These are phyloP conservation scores for Colletotrichum eremochloae DNA, from an alignment of 2,329 filamentous ascomycete genomes.

Conservation along the genomic window DNA sequence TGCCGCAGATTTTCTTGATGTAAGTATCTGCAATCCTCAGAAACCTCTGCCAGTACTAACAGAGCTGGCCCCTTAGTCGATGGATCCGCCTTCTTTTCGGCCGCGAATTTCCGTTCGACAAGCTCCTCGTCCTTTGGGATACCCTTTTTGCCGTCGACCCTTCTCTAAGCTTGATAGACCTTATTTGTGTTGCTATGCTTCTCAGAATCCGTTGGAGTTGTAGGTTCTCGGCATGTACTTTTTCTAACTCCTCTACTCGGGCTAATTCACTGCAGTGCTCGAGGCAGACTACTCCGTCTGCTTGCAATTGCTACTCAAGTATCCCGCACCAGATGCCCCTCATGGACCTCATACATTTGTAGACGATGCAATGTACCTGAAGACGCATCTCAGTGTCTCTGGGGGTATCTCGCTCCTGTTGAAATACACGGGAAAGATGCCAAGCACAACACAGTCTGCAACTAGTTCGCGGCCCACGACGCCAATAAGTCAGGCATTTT, in stretches of 20 bases:
- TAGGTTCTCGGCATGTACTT: constrained; percentile 60
- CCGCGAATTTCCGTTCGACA: constrained; percentile 90
- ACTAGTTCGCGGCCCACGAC: constrained; percentile 43
- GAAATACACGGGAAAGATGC: constrained; percentile 76
- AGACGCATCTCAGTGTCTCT: constrained; percentile 71
- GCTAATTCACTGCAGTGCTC: constrained; percentile 68
- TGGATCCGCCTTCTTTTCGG: constrained; percentile 96
- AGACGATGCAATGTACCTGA: constrained; percentile 84
- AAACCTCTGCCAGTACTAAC: constrained; percentile 19
- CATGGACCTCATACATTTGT: constrained; percentile 84
- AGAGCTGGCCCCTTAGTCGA: constrained; percentile 65
- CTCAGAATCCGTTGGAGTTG: constrained; percentile 90
- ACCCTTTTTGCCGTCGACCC: constrained; percentile 89
- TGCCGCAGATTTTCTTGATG: constrained; percentile 98
- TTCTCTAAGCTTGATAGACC: constrained; percentile 82
- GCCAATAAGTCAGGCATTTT: constrained; percentile 39
- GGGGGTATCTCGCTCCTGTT: constrained; percentile 76
- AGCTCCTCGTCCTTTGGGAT: constrained; percentile 91
- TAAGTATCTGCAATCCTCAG: constrained; percentile 55
- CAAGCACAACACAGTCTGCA: constrained; percentile 49
- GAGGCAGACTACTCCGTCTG: constrained; percentile 90
- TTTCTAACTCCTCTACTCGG: not conserved
- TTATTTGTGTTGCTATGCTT: constrained; percentile 95
- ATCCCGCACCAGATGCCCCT: constrained; percentile 75
- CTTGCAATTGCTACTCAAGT: constrained; percentile 85